phyloP scores from a whole-genome alignment of 31 red algal genomes.

The Odonthalia washingtoniensis region DNA sequence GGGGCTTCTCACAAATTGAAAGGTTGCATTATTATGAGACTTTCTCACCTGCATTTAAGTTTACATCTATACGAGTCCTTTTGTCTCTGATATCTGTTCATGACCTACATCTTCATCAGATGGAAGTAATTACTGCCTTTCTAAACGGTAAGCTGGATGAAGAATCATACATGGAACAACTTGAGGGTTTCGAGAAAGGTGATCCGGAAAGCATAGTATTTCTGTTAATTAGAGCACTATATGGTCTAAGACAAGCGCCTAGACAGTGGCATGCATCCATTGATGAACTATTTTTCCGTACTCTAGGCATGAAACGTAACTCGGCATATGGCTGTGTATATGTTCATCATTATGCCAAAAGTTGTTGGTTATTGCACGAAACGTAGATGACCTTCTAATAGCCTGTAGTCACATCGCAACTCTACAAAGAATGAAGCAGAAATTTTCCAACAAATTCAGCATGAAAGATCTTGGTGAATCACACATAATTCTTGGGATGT shows the following conservation, averaged over 20 bases:
- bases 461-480: conserved; percentile 46
- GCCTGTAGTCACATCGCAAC: neutral
- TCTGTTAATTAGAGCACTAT: conserved; percentile 4
- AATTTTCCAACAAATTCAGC: neutral
- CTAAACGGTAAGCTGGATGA: conserved; percentile 24
- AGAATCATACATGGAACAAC: conserved; percentile 45
- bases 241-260: conserved; percentile 39
- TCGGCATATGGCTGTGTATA: conserved; percentile 42
- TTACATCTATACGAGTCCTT: conserved; percentile 29
- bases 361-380: conserved; percentile 20
- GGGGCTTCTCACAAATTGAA: conserved; percentile 36
- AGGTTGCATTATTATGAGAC: conserved; percentile 15
- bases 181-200: neutral
- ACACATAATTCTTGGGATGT: conserved; percentile 37
- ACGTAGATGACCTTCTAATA: conserved; percentile 42
- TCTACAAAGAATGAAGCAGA: conserved; percentile 6
- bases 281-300: conserved; percentile 23
- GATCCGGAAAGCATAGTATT: conserved; percentile 16
- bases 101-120: conserved; percentile 24
- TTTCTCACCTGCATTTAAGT: conserved; percentile 23
- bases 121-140: conserved; percentile 51
- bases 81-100: conserved; percentile 6
- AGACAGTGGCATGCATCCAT: neutral
- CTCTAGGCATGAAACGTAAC: neutral
- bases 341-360: neutral